Base-by-base conservation (phyloP, 306 rosid species). In the Trifolium dubium region DNA sequence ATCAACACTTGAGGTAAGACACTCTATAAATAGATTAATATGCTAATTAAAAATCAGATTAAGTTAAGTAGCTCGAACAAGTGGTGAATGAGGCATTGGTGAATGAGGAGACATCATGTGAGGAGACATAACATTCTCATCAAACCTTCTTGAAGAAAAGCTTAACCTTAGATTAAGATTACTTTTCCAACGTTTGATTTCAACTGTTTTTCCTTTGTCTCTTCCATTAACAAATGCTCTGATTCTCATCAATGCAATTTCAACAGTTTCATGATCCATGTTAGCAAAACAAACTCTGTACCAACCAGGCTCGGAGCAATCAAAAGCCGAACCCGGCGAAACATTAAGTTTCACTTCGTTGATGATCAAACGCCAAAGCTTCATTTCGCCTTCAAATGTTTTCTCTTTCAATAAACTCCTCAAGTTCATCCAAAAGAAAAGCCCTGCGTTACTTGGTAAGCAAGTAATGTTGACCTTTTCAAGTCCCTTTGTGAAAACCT, bases 281-380 rank as follows among this genome's bases (percentile, higher is more conserved):
- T 94, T 94, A 0, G 97, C 97, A 18, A 94, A 91, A 68, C 98
- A 94, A 51, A 91, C 98, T 81, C 98, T 75, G 46, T 69, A 94
- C 98, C 98, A 94, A 30, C 98, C 98, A 0, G 97, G 96, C 67
- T 94, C 98, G 0, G 75, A 60, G 65, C 97, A 92, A 0, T 78
- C 69, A 68, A 89, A 94, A 4, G 96, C 81, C 1, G 96, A 89
- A 0, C 98, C 98, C 0, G 98, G 98, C 0, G 97, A 94, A 1
- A 91, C 95, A 43, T 94, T 92, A 35, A 91, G 89, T 76, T 87
- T 92, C 74, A 89, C 97, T 8, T 94, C 86, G 5, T 88, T 72
- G 30, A 94, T 74, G 2, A 94, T 88, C 80, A 83, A 8, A 9
- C 84, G 78, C 98, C 98, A 94, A 1, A 91, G 65, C 51, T 13